Evolutionary conservation across 2,329 filamentous ascomycete species (phyloP).

Genomic region (Colletotrichum abscissum): DNA sequence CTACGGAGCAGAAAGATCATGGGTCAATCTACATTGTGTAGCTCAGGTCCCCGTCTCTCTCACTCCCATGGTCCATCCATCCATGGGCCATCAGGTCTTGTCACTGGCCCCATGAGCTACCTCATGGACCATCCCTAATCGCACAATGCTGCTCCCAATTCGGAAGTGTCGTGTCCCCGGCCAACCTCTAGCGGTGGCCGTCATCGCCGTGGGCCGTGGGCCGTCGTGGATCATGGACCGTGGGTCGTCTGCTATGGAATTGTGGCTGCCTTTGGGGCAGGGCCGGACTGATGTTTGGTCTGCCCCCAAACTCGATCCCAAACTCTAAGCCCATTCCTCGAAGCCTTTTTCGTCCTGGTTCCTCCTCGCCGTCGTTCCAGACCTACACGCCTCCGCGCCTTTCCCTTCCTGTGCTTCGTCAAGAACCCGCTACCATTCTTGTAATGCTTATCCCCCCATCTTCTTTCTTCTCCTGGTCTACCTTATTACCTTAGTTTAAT

Average conservation of each 20-base stretch:
- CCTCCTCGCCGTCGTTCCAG: not conserved
- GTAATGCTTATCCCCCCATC: not conserved
- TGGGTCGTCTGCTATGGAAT: not conserved
- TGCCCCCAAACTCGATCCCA: not conserved
- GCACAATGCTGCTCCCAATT: not conserved
- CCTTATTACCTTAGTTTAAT: not conserved
- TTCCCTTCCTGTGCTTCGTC: not conserved
- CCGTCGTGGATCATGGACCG: not conserved
- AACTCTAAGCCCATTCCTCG: slow-evolving; percentile 7
- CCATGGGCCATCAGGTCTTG: not conserved
- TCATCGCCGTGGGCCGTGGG: not conserved
- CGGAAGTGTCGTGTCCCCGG: not conserved
- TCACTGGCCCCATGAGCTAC: too few species aligned
- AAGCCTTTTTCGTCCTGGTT: slow-evolving; percentile 4
- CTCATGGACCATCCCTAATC: not conserved
- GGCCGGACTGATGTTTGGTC: not conserved
- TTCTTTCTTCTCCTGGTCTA: not conserved
- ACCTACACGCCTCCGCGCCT: not conserved
- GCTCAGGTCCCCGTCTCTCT: not conserved
- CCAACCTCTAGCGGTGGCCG: not conserved
- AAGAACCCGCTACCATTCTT: not conserved
- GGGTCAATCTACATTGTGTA: not conserved
- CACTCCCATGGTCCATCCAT: not conserved
- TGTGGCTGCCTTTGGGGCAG: not conserved
- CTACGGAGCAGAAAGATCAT: too few species aligned